Percentiles rank a stretch among this genome's conserved stretches.
These are phyloP conservation scores for Desmodesmus armatus DNA, from an alignment of 139 green algal species.

Conservation along the genomic window DNA sequence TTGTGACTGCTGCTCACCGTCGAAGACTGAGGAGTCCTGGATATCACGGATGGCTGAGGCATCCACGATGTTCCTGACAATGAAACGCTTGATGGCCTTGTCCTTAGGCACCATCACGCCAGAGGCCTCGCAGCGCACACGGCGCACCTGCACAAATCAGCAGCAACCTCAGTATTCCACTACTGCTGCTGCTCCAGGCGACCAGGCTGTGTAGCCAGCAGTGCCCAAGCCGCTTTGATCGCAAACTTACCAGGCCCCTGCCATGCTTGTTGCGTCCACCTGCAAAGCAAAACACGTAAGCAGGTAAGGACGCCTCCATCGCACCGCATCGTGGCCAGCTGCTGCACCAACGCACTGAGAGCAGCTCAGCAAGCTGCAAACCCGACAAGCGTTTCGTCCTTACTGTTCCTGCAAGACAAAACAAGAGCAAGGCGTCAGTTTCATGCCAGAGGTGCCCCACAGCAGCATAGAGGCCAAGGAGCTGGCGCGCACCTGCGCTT, in stretches of 20 bases:
- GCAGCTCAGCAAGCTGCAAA: too few relatives aligned
- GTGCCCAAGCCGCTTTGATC: background rate
- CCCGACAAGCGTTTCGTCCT: too few relatives aligned
- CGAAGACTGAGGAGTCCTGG: slow-evolving; percentile 94
- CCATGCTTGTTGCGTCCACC: slow-evolving; percentile 90
- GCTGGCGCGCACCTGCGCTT: slow-evolving; percentile 91
- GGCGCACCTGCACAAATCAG: slow-evolving; percentile 75
- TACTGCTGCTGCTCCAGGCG: background rate
- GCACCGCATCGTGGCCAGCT: too few relatives aligned
- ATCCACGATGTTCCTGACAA: slow-evolving; percentile 98
- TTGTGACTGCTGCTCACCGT: slow-evolving; percentile 67
- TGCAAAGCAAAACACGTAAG: slow-evolving; percentile 10
- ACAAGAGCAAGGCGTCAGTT: too few relatives aligned
- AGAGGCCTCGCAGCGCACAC: slow-evolving; percentile 96
- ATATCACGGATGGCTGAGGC: slow-evolving; percentile 98
- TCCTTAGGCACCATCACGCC: slow-evolving; percentile 97
- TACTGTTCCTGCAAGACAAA: too few relatives aligned
- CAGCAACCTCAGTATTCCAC: slow-evolving; percentile 1
- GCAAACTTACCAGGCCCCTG: slow-evolving; percentile 80
- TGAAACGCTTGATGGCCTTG: slow-evolving; percentile 99
- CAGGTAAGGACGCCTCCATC: too few relatives aligned
- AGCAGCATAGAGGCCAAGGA: too few relatives aligned
- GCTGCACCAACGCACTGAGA: too few relatives aligned
- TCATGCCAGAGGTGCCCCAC: too few relatives aligned
- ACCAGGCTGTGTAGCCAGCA: background rate